Percentiles rank a stretch among this genome's conserved stretches.
Evolutionary conservation across 805 yeast genomes (phyloP).

Genomic region (Candida tammaniensis): DNA sequence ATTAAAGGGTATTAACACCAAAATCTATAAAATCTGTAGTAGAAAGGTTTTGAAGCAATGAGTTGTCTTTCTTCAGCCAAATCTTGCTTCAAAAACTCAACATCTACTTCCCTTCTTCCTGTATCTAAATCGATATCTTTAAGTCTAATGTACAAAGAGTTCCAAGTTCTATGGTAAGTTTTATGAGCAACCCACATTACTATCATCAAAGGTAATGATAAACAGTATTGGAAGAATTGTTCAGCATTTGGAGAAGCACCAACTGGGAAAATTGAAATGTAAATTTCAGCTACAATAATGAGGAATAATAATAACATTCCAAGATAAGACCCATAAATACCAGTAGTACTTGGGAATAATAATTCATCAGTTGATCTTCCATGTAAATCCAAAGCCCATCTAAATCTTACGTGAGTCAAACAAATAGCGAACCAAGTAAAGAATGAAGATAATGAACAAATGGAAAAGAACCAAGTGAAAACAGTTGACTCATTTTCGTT

Average conservation of each 20-base stretch:
- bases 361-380: constrained; percentile 38
- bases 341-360: constrained; percentile 32
- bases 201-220: constrained; percentile 46
- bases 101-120: constrained; percentile 39
- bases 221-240: constrained; percentile 50
- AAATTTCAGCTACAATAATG: constrained; percentile 35
- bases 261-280: constrained; percentile 40
- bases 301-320: constrained; percentile 32
- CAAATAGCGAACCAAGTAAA: constrained; percentile 43
- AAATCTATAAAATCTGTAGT: constrained; percentile 25
- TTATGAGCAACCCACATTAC: constrained; percentile 45
- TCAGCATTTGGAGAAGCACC: constrained; percentile 24
- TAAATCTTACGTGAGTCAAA: constrained; percentile 38
- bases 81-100: constrained; percentile 38
- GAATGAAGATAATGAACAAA: constrained; percentile 40
- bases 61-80: constrained; percentile 36
- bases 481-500: constrained; percentile 27
- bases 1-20: constrained; percentile 24
- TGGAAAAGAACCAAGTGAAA: constrained; percentile 42
- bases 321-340: constrained; percentile 34
- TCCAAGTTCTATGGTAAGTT: constrained; percentile 28
- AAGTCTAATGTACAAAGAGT: constrained; percentile 27
- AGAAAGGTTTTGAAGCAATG: constrained; percentile 24
- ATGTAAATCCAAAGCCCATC: constrained; percentile 36
- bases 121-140: constrained; percentile 41